A percentile compares a stretch with the other conserved stretches of the same genome.
These are phyloP conservation scores for Microstroma glucosiphilum DNA, from an alignment of 1,284 basidiomycete species.

Conservation along the genomic window DNA sequence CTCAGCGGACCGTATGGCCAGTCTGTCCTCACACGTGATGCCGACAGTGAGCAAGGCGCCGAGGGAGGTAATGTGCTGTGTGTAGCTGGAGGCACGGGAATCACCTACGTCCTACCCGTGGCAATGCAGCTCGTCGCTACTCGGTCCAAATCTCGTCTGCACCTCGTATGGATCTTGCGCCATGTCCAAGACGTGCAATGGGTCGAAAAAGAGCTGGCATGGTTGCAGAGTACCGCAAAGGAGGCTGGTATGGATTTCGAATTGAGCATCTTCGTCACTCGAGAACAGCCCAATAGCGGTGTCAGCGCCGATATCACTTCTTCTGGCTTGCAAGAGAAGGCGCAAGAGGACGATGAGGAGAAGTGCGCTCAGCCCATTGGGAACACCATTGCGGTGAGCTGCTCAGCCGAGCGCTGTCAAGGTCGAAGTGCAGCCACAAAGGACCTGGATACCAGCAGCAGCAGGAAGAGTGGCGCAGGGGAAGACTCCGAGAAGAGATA, in stretches of 20 bases:
- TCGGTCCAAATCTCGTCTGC: neutral
- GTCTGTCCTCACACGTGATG: slow-evolving; percentile 6
- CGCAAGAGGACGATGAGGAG: neutral
- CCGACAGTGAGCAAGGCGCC: neutral
- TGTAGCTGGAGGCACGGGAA: slow-evolving; percentile 21
- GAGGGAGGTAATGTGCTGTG: slow-evolving; percentile 11
- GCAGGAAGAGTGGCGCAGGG: too few species aligned
- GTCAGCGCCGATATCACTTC: neutral
- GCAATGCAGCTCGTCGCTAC: slow-evolving; percentile 13
- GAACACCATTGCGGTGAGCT: too few species aligned
- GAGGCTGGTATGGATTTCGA: neutral
- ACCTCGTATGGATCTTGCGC: slow-evolving; percentile 17
- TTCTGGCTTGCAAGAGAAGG: neutral
- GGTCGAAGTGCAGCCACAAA: too few species aligned
- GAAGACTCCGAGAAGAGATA: too few species aligned
- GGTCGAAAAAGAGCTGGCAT: slow-evolving; percentile 15
- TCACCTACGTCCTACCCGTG: slow-evolving; percentile 22
- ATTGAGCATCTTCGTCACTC: slow-evolving; percentile 12
- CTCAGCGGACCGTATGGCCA: slow-evolving; percentile 22
- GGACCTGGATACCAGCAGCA: too few species aligned
- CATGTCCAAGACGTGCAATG: slow-evolving; percentile 11
- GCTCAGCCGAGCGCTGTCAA: too few species aligned
- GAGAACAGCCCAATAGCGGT: neutral
- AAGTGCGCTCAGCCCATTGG: too few species aligned
- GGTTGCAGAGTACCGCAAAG: neutral